Evolutionary conservation across 208 protist genomes (phyloP), one percentile per base, ranked within the genome.

Genomic region (Leptomonas seymouri): DNA sequence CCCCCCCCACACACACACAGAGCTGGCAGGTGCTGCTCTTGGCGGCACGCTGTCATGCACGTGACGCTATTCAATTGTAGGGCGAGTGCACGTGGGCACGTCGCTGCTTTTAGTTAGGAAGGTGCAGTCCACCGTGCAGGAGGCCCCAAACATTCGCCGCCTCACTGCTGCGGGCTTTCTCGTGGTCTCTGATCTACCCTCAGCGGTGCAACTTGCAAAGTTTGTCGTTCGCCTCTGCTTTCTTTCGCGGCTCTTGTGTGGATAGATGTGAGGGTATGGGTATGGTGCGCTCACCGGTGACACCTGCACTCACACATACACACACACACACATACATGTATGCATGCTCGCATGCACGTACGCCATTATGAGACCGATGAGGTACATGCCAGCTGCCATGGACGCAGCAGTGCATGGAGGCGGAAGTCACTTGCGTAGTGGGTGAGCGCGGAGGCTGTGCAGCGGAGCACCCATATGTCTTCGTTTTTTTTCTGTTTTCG

Each of bases 401-500:
- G 11, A 2, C 16, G 3, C 3, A 48, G 16, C 44, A 16, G 20
- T 16, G 44, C 30, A 21, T 21, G 48, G 30, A 21, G 21, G n/a
- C 16, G 12, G 30, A 21, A 30, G 48, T 7, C 5, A 4, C 48
- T 53, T 9, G 25, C 14, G 6, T 8, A 5, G 15, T 23, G 7
- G 12, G 57, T 46, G 9, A 20, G 15, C 18, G 6, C 18, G 53
- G 25, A 3, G 42, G 53, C 18, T n/a, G 55, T 25, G 16, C 20
- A 5, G 30, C 56, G 41, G 56, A 34, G 56, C 56, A 61, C 8
- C 56, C 56, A 61, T 23, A 34, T 27, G 12, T 61, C n/a, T n/a
- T n/a, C n/a, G n/a, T 69, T 56, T 49, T 54, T 54, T 31, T 58
- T 68, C 25, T 41, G 60, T 46, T n/a, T 54, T 53, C 28, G 42